phyloP scores from a whole-genome alignment of 176 grass and related monocot genomes.

The Musa acuminata region DNA sequence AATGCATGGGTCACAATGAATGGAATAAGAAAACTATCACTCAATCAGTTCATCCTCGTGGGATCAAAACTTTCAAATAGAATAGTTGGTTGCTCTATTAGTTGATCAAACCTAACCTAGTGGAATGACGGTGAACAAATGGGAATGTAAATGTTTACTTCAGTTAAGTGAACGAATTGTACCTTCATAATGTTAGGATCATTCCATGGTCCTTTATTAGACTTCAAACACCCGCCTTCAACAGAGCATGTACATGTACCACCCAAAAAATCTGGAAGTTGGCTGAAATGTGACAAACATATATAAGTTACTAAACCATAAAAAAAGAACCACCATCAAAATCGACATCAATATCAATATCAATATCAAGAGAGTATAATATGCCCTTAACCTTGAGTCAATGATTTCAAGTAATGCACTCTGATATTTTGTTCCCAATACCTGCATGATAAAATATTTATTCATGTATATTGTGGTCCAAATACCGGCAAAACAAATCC shows the following conservation, averaged over 20 bases:
- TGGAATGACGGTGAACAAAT: background rate
- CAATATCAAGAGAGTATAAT: slow-evolving; percentile 4
- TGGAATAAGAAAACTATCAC: too few species aligned
- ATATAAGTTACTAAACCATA: background rate
- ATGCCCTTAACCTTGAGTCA: slow-evolving; percentile 45
- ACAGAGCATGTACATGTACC: slow-evolving; percentile 60
- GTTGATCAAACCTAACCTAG: background rate
- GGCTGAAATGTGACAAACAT: slow-evolving; percentile 38
- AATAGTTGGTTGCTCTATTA: too few species aligned
- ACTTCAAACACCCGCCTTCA: slow-evolving; percentile 72
- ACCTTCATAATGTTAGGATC: slow-evolving; percentile 82
- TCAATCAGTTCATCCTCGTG: too few species aligned
- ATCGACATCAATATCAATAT: too few species aligned
- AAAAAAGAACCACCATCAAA: background rate
- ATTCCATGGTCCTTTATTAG: slow-evolving; percentile 94
- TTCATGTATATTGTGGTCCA: background rate
- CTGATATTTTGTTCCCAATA: slow-evolving; percentile 91
- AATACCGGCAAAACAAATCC: background rate
- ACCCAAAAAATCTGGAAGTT: slow-evolving; percentile 93
- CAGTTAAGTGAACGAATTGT: background rate
- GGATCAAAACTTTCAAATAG: too few species aligned
- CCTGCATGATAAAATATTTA: slow-evolving; percentile 27
- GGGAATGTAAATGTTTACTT: background rate
- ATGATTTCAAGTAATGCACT: slow-evolving; percentile 75
- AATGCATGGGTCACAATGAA: too few species aligned